Evolutionary conservation across 2,329 filamentous ascomycete species (phyloP).

Genomic region (Cercospora sp.): DNA sequence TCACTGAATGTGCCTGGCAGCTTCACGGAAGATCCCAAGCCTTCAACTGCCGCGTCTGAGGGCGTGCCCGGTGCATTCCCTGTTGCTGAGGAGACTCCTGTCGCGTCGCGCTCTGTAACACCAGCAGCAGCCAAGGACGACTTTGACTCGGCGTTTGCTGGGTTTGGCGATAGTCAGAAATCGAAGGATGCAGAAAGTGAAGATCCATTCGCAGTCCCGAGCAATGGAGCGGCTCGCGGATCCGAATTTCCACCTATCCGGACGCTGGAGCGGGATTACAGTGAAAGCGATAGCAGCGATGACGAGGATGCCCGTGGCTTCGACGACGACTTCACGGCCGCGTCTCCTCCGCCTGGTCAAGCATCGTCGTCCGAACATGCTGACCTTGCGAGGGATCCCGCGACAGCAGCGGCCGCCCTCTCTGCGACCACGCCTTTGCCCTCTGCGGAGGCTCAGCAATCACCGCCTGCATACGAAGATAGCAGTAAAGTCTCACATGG

Average conservation of each 20-base stretch:
- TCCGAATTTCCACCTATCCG: conserved; percentile 88
- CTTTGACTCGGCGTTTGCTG: conserved; percentile 82
- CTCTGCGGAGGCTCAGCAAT: conserved; percentile 55
- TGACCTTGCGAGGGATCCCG: background rate
- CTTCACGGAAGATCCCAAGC: conserved; percentile 24
- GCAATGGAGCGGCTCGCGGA: conserved; percentile 34
- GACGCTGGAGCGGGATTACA: conserved; percentile 81
- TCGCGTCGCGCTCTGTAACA: conserved; percentile 46
- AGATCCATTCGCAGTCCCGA: conserved; percentile 45
- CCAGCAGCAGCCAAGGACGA: conserved; percentile 57
- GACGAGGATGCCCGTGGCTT: conserved; percentile 68
- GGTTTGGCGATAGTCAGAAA: conserved; percentile 55
- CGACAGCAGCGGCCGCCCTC: conserved; percentile 8
- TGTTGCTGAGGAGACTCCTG: conserved; percentile 47
- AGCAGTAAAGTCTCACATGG: conserved; percentile 39
- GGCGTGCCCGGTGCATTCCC: conserved; percentile 54
- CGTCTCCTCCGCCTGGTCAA: conserved; percentile 43
- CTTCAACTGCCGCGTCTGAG: conserved; percentile 27
- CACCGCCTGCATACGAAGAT: conserved; percentile 59
- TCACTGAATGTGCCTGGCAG: conserved; percentile 16
- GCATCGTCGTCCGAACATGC: conserved; percentile 5
- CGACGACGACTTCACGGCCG: conserved; percentile 85
- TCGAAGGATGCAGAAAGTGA: conserved; percentile 28
- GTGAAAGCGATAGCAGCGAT: conserved; percentile 66
- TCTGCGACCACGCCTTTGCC: conserved; percentile 46